Conservation (phyloP, 768 basidiomycete genomes). For the Leucogyrophana mollusca region DNA sequence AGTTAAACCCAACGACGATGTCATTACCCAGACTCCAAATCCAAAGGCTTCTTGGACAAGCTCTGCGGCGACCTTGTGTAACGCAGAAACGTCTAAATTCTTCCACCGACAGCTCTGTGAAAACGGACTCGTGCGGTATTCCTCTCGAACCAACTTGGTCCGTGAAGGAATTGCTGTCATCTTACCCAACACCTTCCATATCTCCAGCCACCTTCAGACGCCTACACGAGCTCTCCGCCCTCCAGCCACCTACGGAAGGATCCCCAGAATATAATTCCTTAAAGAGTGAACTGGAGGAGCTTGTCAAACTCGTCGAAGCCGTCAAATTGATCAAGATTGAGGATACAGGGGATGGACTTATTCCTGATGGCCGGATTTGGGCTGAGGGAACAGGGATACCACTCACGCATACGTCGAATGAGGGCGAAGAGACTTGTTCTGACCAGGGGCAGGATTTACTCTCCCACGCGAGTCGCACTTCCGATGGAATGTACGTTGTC, state of each 20-base stretch:
- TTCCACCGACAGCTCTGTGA: slow-evolving; percentile 4
- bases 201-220: slow-evolving; percentile 55
- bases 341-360: slow-evolving; percentile 20
- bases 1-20: slow-evolving; percentile 26
- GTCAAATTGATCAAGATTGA: slow-evolving; percentile 59
- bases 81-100: slow-evolving; percentile 6
- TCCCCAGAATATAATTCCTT: slow-evolving; percentile 51
- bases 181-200: slow-evolving; percentile 69
- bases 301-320: slow-evolving; percentile 78
- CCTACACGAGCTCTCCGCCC: slow-evolving; percentile 72
- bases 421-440: slow-evolving; percentile 17
- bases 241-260: slow-evolving; percentile 61
- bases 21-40: slow-evolving; percentile 14
- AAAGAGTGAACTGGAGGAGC: slow-evolving; percentile 63
- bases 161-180: slow-evolving; percentile 70
- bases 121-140: slow-evolving; percentile 60
- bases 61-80: not conserved
- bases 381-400: slow-evolving; percentile 36
- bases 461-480: slow-evolving; percentile 45
- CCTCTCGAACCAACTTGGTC: slow-evolving; percentile 78
- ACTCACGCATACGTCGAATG: slow-evolving; percentile 15
- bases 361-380: slow-evolving; percentile 44
- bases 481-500: slow-evolving; percentile 60
- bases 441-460: slow-evolving; percentile 46
- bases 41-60: slow-evolving; percentile 9